Evolutionary conservation across 768 basidiomycete genomes (phyloP).

Genomic region (Tremella fuciformis): DNA sequence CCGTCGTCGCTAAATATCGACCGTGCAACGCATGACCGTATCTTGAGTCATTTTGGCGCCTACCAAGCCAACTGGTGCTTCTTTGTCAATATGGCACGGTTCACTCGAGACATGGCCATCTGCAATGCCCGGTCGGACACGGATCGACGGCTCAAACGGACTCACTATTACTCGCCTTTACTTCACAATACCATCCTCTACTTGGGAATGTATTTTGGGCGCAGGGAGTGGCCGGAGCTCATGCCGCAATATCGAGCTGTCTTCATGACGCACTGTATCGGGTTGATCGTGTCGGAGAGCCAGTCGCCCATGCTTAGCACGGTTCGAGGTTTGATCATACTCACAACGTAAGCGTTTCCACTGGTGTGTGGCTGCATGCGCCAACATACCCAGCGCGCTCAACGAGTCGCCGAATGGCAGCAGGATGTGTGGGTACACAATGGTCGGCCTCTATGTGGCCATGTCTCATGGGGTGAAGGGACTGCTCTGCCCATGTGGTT

Average conservation of each 20-base stretch:
- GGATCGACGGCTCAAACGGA: background rate
- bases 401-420: conserved; percentile 7
- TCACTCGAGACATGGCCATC: conserved; percentile 16
- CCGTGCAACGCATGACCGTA: conserved; percentile 17
- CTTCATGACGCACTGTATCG: conserved; percentile 5
- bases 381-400: background rate
- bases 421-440: conserved; percentile 2
- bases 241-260: conserved; percentile 1
- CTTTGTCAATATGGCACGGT: conserved; percentile 22
- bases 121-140: background rate
- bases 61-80: conserved; percentile 25
- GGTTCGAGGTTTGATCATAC: conserved; percentile 4
- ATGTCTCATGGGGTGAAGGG: conserved; percentile 3
- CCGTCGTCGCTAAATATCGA: conserved; percentile 18
- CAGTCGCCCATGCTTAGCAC: conserved; percentile 4
- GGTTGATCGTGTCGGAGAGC: conserved; percentile 2
- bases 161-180: conserved; percentile 1
- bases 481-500: background rate
- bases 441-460: conserved; percentile 4
- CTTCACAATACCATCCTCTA: conserved; percentile 6
- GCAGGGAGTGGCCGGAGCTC: background rate
- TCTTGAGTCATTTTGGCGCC: conserved; percentile 18
- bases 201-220: conserved; percentile 6
- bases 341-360: background rate
- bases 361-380: too few species aligned